Evolutionary conservation across 768 basidiomycete species (phyloP), one percentile per base, ranked within the genome.

Genomic region (Calvatia gigantea): DNA sequence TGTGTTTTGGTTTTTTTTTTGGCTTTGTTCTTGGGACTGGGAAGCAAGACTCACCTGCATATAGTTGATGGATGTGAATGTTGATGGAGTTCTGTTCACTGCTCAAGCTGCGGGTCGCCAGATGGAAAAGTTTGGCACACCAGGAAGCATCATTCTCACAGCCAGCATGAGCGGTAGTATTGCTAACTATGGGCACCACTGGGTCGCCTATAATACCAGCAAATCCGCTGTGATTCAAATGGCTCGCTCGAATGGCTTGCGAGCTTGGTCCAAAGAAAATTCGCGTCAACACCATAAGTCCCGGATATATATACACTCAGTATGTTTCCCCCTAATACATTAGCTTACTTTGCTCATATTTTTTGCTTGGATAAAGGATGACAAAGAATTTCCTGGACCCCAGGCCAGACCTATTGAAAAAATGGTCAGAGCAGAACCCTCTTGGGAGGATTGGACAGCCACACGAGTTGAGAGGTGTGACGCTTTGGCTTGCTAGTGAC

Each of bases 161-260:
- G 85, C 79, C 19, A 82, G 80, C 28, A 84, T 86, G 79, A 80
- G 76, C 14, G 85, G 83, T 0, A 78, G 75, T 35, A 75, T 89
- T 54, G 76, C 85, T 41, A 87, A 87, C 69, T 42, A 64, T 61
- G 60, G 54, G 59, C 84, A 86, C 58, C 76, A 80, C 15, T 89
- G 84, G 85, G 77, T 83, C 33, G 82, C 85, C 2, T 90, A 90
- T 69, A 89, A 88, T 65, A 79, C 81, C 19, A 83, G 81, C 68
- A 91, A 90, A 70, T 75, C 84, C 1, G 89, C 85, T n/a, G 84
- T 91, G n/a, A 59, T 89, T 31, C 89, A 91, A 70, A 87, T 89
- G 84, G 81, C 74, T 2, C 82, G 89, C 33, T 86, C 84, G 60
- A n/a, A 80, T 91, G 80, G 88, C 87, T 2, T 87, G 85, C 64